phyloP scores from a whole-genome alignment of 2,329 filamentous ascomycete species.

The Davidsoniella neocaledoniae region DNA sequence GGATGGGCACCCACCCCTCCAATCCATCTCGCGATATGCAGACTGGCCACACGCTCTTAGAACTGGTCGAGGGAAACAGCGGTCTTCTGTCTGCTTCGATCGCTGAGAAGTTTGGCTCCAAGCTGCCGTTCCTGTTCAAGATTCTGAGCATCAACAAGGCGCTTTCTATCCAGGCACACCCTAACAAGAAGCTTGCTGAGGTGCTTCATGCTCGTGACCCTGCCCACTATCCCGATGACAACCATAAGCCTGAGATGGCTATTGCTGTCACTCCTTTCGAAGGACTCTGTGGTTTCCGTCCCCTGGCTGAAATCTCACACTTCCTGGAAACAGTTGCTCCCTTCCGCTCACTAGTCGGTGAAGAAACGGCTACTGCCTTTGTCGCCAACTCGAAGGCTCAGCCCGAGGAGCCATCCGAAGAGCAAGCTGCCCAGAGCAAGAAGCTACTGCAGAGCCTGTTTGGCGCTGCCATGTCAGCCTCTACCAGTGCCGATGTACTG shows the following conservation, averaged over 20 bases:
- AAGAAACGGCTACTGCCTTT: conserved; percentile 42
- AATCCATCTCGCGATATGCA: conserved; percentile 81
- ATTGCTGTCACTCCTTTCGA: conserved; percentile 95
- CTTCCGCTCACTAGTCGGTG: conserved; percentile 49
- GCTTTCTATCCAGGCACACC: conserved; percentile 90
- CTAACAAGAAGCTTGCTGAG: conserved; percentile 83
- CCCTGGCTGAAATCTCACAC: conserved; percentile 68
- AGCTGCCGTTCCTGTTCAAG: conserved; percentile 94
- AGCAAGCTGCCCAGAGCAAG: conserved; percentile 37
- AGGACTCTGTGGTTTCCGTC: conserved; percentile 88
- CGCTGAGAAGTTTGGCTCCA: conserved; percentile 56
- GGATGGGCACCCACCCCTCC: conserved; percentile 97
- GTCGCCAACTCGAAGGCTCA: conserved; percentile 28
- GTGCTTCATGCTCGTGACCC: conserved; percentile 70
- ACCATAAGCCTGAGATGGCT: conserved; percentile 99
- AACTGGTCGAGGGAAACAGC: conserved; percentile 75
- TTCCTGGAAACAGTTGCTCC: conserved; percentile 48
- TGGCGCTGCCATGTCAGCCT: conserved; percentile 62
- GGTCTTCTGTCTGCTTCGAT: conserved; percentile 62
- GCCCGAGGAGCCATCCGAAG: conserved; percentile 27
- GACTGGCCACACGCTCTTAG: conserved; percentile 71
- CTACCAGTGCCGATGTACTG: conserved; percentile 42
- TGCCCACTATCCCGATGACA: conserved; percentile 96
- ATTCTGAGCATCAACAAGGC: conserved; percentile 92
- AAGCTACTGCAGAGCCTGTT: conserved; percentile 67